Percentiles rank a stretch among this genome's conserved stretches.
Conservation (phyloP, 2,329 filamentous ascomycete genomes). For the Chaetomium strumarium region DNA sequence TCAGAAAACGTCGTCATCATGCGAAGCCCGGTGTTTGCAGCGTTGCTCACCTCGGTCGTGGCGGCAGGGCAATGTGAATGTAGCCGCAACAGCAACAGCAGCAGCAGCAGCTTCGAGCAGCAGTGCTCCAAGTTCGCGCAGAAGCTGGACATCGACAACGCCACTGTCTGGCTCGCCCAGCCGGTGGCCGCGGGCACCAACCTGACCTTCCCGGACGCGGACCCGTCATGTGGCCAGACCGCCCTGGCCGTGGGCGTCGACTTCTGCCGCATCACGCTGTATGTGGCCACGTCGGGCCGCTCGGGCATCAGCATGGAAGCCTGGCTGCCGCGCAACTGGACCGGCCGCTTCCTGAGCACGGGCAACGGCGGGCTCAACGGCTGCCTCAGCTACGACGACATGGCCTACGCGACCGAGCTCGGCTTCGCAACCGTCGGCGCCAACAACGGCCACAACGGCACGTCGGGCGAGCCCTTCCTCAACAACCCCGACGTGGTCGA, state of each 20-base stretch:
- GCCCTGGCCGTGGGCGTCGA: constrained; percentile 13
- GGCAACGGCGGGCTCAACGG: constrained; percentile 46
- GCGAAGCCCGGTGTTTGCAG: neutral
- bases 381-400: constrained; percentile 43
- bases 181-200: constrained; percentile 8
- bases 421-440: constrained; percentile 45
- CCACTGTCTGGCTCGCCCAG: constrained; percentile 3
- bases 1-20: too few relatives aligned
- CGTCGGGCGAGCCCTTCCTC: constrained; percentile 28
- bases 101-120: neutral
- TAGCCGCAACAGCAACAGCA: neutral
- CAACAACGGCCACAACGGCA: constrained; percentile 47
- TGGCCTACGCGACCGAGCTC: constrained; percentile 38
- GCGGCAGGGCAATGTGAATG: neutral
- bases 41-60: neutral
- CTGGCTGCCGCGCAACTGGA: constrained; percentile 43
- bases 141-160: constrained; percentile 1
- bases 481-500: constrained; percentile 31
- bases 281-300: constrained; percentile 28
- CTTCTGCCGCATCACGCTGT: constrained; percentile 27
- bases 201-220: constrained; percentile 12
- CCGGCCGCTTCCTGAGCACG: constrained; percentile 40
- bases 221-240: constrained; percentile 9
- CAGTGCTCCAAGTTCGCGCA: constrained; percentile 7
- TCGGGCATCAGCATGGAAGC: constrained; percentile 42